Conservation (phyloP, 78 protist genomes). For the Dictyostelium firmibasis region DNA sequence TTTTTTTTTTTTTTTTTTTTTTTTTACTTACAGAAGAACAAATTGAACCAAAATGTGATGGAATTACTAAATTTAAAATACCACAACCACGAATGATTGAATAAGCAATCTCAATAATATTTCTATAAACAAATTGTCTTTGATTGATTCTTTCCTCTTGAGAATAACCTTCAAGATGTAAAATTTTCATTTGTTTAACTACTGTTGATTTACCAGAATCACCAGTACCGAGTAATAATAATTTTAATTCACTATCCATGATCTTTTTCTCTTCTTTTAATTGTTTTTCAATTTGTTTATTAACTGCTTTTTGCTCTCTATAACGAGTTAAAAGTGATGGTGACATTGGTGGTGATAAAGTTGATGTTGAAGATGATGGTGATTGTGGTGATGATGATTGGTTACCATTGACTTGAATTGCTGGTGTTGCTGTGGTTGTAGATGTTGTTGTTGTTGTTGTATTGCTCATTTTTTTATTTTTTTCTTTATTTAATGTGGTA, state of each 20-base stretch:
- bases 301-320: slow-evolving; percentile 32
- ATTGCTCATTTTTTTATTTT: background rate
- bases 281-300: slow-evolving; percentile 55
- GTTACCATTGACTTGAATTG: background rate
- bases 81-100: slow-evolving; percentile 34
- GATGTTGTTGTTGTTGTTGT: background rate
- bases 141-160: slow-evolving; percentile 67
- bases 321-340: background rate
- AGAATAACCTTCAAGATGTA: slow-evolving; percentile 84
- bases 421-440: background rate
- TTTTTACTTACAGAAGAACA: slow-evolving; percentile 6
- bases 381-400: slow-evolving; percentile 20
- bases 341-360: background rate
- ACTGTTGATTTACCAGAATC: slow-evolving; percentile 91
- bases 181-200: slow-evolving; percentile 91
- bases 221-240: slow-evolving; percentile 84
- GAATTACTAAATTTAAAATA: slow-evolving; percentile 26
- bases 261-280: slow-evolving; percentile 26
- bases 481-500: background rate
- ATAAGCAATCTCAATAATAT: slow-evolving; percentile 72
- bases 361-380: background rate
- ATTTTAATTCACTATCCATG: slow-evolving; percentile 46
- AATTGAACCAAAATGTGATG: background rate
- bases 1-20: background rate
- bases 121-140: slow-evolving; percentile 45